Conservation (phyloP, 352 stramenopile species). For the Phytophthora pistaciae region DNA sequence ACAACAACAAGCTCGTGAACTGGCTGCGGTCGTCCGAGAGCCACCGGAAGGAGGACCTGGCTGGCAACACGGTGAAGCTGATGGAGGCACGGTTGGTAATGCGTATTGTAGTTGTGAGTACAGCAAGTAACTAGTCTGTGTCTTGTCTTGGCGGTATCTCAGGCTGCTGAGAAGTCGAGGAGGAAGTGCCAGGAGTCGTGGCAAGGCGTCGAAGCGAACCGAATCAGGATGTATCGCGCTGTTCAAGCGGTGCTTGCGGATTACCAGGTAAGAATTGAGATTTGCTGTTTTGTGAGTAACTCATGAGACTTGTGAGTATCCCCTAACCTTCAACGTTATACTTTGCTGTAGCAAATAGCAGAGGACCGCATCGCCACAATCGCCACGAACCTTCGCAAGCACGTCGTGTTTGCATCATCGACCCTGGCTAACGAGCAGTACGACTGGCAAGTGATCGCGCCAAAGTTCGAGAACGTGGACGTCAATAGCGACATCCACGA, state of each 20-base stretch:
- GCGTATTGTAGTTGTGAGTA: neutral
- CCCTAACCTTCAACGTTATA: neutral
- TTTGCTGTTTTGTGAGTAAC: neutral
- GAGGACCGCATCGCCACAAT: slow-evolving; percentile 80
- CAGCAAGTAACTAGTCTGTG: neutral
- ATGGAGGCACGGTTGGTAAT: slow-evolving; percentile 53
- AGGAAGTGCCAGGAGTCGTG: slow-evolving; percentile 74
- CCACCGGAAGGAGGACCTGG: slow-evolving; percentile 77
- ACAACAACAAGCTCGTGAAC: slow-evolving; percentile 83
- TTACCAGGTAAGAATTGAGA: slow-evolving; percentile 64
- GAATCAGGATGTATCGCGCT: slow-evolving; percentile 73
- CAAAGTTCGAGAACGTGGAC: slow-evolving; percentile 77
- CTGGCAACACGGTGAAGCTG: slow-evolving; percentile 58
- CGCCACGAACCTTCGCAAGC: slow-evolving; percentile 79
- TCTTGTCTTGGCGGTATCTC: neutral
- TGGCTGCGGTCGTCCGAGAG: slow-evolving; percentile 79
- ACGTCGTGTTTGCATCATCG: slow-evolving; percentile 85
- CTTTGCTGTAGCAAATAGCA: slow-evolving; percentile 68
- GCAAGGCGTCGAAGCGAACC: slow-evolving; percentile 66
- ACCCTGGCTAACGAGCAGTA: slow-evolving; percentile 89
- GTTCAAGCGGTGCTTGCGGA: slow-evolving; percentile 80
- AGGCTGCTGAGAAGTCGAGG: slow-evolving; percentile 70
- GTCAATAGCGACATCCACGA: slow-evolving; percentile 73
- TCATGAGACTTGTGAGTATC: neutral
- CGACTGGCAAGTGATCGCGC: slow-evolving; percentile 85